Evolutionary conservation across 306 rosid species (phyloP), one percentile per base, ranked within the genome.

Genomic region (Sechiopsis laciniata): DNA sequence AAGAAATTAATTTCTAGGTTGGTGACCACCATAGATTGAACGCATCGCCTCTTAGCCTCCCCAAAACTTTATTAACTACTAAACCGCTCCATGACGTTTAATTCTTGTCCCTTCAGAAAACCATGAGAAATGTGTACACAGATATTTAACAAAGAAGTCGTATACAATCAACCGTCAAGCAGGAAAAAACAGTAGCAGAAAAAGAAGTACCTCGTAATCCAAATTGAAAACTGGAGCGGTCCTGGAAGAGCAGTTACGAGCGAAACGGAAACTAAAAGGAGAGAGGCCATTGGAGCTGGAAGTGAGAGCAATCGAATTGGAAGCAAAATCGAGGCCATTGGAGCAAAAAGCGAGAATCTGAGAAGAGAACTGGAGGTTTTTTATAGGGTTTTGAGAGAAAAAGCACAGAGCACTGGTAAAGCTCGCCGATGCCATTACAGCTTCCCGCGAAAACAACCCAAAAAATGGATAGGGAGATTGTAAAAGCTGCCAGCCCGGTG

Each of bases 191-290:
- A 22, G 53, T 65, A 12, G 74, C 20, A 3, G 9, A 20, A 46
- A 54, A 13, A 56, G 11, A n/a, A n/a, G 75, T 77, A 94, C 98
- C 97, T 90, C 87, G 76, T 90, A 90, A 68, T 88, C 75, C 46
- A 76, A 58, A 62, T 88, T 76, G 83, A 83, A 55, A 29, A 83
- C 57, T 2, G 96, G 90, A 76, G 74, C 20, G 11, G 93, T 54
- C 16, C 71, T 48, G 84, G 87, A 87, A 83, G 82, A 79, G 54
- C 88, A 75, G 46, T 76, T 83, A 84, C 86, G 84, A 76, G 67
- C 7, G 62, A 52, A 68, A 60, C 81, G 21, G 32, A 71, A 68
- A 24, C 50, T 11, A 75, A 32, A 9, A 60, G 16, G 72, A 11
- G 68, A 45, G 35, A 40, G 74, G 26, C 68, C 48, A 55, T 26